A percentile compares a stretch with the other conserved stretches of the same genome.
These are phyloP conservation scores for Annulohypoxylon bovei DNA, from an alignment of 495 filamentous ascomycete species.

Conservation along the genomic window DNA sequence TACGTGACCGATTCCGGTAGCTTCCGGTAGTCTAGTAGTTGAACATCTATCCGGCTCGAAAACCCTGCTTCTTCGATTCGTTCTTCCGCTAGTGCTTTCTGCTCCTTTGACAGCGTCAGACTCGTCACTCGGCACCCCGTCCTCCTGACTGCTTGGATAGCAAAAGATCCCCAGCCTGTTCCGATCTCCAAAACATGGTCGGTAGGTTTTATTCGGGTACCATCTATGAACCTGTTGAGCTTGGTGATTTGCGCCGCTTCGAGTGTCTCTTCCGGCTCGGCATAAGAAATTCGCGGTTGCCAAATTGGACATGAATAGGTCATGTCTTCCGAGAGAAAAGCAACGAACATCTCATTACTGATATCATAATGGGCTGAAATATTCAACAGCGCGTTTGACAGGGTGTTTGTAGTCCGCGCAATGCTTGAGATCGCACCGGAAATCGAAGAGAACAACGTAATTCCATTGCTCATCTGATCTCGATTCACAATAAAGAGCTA, in stretches of 20 bases:
- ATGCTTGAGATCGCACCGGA: slow-evolving; percentile 61
- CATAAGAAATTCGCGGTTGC: slow-evolving; percentile 47
- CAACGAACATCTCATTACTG: slow-evolving; percentile 76
- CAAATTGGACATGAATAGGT: slow-evolving; percentile 81
- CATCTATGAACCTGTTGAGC: slow-evolving; percentile 67
- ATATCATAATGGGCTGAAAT: slow-evolving; percentile 79
- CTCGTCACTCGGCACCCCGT: slow-evolving; percentile 72
- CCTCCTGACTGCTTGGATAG: slow-evolving; percentile 66
- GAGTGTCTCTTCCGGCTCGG: slow-evolving; percentile 59
- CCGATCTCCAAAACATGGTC: slow-evolving; percentile 77
- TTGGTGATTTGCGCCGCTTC: slow-evolving; percentile 74
- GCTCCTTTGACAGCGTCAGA: slow-evolving; percentile 69
- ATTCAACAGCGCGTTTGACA: slow-evolving; percentile 71
- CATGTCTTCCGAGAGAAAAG: slow-evolving; percentile 78
- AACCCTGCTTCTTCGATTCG: slow-evolving; percentile 64
- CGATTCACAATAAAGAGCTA: slow-evolving; percentile 74
- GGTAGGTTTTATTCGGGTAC: slow-evolving; percentile 65
- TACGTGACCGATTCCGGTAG: slow-evolving; percentile 64
- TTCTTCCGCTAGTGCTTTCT: slow-evolving; percentile 68
- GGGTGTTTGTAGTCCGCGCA: slow-evolving; percentile 68
- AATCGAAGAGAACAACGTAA: slow-evolving; percentile 67
- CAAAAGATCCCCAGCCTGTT: slow-evolving; percentile 75
- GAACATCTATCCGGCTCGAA: slow-evolving; percentile 62
- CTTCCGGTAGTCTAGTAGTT: slow-evolving; percentile 69
- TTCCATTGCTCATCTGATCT: slow-evolving; percentile 63